Conservation (phyloP, 179 eudicot genomes). For the Kewa caespitosa region DNA sequence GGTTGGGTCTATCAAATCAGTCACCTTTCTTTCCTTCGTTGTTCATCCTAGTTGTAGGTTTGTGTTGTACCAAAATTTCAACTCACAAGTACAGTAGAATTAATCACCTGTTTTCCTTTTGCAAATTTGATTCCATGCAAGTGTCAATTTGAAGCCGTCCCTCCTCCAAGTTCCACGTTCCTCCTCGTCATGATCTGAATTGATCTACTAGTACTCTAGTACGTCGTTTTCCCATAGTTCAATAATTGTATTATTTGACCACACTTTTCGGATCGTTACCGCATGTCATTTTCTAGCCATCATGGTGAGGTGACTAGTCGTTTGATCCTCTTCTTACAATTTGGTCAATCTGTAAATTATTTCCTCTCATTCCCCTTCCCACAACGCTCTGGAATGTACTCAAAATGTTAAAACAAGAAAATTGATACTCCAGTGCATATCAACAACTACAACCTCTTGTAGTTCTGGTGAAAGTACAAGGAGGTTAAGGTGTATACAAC, state of each 20-base stretch:
- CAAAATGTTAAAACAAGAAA: not conserved
- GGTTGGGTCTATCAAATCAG: conserved; percentile 10
- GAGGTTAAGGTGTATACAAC: too few relatives aligned
- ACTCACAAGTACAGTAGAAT: not conserved
- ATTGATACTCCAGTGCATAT: too few relatives aligned
- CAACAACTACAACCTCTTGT: too few relatives aligned
- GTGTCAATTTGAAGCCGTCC: not conserved
- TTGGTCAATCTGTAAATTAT: conserved; percentile 22
- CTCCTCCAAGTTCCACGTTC: not conserved
- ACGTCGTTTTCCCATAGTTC: conserved; percentile 18
- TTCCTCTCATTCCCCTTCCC: conserved; percentile 1
- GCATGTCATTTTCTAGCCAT: conserved; percentile 19
- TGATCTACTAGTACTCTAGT: not conserved
- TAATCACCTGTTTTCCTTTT: not conserved
- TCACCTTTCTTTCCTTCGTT: not conserved
- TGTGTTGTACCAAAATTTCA: not conserved
- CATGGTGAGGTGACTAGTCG: conserved; percentile 20
- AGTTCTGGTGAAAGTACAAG: too few relatives aligned
- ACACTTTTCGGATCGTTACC: conserved; percentile 9
- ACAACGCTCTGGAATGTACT: not conserved
- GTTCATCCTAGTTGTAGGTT: not conserved
- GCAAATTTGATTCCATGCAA: not conserved
- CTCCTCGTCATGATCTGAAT: not conserved
- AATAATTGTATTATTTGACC: conserved; percentile 17
- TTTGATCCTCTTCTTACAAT: conserved; percentile 21